These are phyloP conservation scores for Candida xiaguanensis DNA, from an alignment of 805 yeast species.

Conservation along the genomic window DNA sequence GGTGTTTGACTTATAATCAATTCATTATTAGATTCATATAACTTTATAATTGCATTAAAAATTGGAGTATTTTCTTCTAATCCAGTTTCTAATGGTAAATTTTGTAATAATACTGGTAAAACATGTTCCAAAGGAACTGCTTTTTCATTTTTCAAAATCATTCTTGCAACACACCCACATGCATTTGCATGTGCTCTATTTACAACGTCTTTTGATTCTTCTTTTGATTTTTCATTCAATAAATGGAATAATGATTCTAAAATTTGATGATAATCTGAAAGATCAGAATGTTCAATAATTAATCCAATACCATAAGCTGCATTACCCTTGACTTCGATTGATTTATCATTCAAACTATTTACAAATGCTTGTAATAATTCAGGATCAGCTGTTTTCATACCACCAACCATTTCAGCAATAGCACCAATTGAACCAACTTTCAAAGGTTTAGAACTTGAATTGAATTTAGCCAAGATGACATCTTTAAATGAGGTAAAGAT, in stretches of 20 bases:
- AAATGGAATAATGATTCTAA: conserved; percentile 76
- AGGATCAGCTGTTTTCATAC: conserved; percentile 63
- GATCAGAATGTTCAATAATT: conserved; percentile 55
- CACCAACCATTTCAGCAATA: conserved; percentile 81
- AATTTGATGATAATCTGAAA: conserved; percentile 64
- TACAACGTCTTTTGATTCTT: conserved; percentile 72
- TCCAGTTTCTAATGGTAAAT: conserved; percentile 83
- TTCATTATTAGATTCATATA: conserved; percentile 63
- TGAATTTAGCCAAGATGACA: conserved; percentile 52
- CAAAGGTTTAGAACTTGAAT: conserved; percentile 61
- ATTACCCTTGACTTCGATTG: conserved; percentile 86
- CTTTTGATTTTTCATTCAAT: conserved; percentile 64
- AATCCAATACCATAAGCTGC: conserved; percentile 96
- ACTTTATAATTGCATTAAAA: conserved; percentile 67
- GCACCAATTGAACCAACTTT: conserved; percentile 86
- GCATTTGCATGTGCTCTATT: conserved; percentile 90
- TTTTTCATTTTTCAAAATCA: conserved; percentile 68
- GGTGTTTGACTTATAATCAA: conserved; percentile 55
- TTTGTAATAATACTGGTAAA: conserved; percentile 70
- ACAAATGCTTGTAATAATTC: conserved; percentile 70
- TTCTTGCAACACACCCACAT: conserved; percentile 93
- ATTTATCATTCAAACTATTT: conserved; percentile 67
- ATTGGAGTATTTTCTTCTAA: conserved; percentile 92
- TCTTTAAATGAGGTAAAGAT: conserved; percentile 72
- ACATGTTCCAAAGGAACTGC: conserved; percentile 72